Conservation (phyloP, 148 eudicot genomes). For the Heliosperma pusillum region DNA sequence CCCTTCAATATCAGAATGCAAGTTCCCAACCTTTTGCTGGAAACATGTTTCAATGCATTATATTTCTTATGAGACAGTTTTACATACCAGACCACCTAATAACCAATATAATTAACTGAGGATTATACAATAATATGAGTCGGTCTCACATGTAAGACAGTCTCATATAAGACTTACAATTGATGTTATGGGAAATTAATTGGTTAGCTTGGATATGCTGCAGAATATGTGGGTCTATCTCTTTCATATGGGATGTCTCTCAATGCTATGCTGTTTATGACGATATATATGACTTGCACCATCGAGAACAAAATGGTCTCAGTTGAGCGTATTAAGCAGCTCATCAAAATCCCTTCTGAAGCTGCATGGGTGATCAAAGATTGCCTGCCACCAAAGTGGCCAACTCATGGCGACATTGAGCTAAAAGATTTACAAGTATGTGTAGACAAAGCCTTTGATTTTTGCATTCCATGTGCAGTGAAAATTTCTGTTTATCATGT, state of each 20-base stretch:
- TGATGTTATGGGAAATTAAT: neutral
- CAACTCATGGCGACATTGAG: conserved; percentile 61
- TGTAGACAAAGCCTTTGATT: neutral
- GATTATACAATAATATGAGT: neutral
- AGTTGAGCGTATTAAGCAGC: conserved; percentile 85
- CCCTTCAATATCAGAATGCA: neutral
- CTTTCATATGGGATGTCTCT: conserved; percentile 87
- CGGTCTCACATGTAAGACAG: neutral
- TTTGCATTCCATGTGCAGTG: neutral
- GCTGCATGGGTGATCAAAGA: conserved; percentile 74
- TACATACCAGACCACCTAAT: neutral
- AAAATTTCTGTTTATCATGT: neutral
- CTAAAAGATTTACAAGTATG: conserved; percentile 64
- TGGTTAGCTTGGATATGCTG: conserved; percentile 10
- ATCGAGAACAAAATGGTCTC: conserved; percentile 91
- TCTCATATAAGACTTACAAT: neutral
- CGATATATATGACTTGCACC: conserved; percentile 75
- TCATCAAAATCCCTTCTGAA: conserved; percentile 70
- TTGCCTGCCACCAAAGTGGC: conserved; percentile 63
- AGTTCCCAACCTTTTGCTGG: neutral
- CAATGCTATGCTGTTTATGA: conserved; percentile 54
- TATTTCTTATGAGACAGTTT: too few relatives aligned
- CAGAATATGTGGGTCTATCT: conserved; percentile 78
- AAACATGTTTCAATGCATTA: neutral
- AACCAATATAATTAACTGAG: too few relatives aligned